Conservation (phyloP, 2,329 filamentous ascomycete species). For the Sporothrix curviconia region DNA sequence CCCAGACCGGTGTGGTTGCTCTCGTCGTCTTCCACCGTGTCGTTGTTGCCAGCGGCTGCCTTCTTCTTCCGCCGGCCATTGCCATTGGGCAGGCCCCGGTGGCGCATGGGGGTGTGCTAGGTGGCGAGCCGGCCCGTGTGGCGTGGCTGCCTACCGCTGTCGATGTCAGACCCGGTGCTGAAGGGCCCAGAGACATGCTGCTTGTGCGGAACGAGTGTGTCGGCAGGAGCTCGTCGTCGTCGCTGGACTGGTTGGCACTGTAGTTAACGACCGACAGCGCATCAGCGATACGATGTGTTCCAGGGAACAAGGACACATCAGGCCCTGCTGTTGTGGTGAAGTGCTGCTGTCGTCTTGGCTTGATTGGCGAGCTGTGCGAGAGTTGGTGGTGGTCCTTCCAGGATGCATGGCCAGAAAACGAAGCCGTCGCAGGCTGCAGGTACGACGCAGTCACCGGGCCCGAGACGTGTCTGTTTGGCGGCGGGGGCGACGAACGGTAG, state of each 20-base stretch:
- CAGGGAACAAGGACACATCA: slow-evolving; percentile 71
- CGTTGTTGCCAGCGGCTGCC: slow-evolving; percentile 21
- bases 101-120: slow-evolving; percentile 69
- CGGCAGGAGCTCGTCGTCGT: slow-evolving; percentile 77
- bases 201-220: slow-evolving; percentile 64
- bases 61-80: slow-evolving; percentile 43
- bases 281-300: slow-evolving; percentile 61
- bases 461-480: slow-evolving; percentile 60
- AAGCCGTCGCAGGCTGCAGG: slow-evolving; percentile 23
- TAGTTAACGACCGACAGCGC: slow-evolving; percentile 52
- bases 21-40: slow-evolving; percentile 26
- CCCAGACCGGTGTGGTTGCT: slow-evolving; percentile 11
- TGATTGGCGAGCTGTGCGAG: slow-evolving; percentile 80
- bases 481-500: slow-evolving; percentile 54
- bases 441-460: slow-evolving; percentile 55
- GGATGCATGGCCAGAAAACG: slow-evolving; percentile 41
- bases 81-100: slow-evolving; percentile 35
- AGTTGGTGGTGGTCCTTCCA: slow-evolving; percentile 79
- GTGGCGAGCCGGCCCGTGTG: slow-evolving; percentile 64
- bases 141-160: slow-evolving; percentile 27
- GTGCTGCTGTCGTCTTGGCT: slow-evolving; percentile 65
- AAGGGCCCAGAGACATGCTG: slow-evolving; percentile 15
- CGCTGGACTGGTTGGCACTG: slow-evolving; percentile 59
- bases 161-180: background rate
- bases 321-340: slow-evolving; percentile 67